A percentile compares a stretch with the other conserved stretches of the same genome.
These are phyloP conservation scores for Agastache rugosa DNA, from an alignment of 257 asterid genomes.

Conservation along the genomic window DNA sequence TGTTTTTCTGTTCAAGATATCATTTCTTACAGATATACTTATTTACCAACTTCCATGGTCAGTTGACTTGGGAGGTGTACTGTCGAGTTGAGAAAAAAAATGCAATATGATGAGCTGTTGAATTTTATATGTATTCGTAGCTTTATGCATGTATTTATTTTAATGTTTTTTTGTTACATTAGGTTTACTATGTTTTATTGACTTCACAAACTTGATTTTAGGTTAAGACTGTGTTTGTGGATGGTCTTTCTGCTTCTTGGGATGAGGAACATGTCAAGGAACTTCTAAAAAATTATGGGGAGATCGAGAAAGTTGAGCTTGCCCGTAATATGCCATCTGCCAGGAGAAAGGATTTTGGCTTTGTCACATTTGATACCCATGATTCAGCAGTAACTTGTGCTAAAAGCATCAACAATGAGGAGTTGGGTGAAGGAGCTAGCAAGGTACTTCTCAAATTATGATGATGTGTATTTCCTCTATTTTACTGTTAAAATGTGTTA, in stretches of 20 bases:
- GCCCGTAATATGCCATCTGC: conserved; percentile 99
- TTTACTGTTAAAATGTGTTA: conserved; percentile 28
- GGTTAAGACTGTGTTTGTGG: conserved; percentile 97
- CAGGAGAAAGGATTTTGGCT: conserved; percentile 96
- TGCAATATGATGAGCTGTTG: conserved; percentile 10
- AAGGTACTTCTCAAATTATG: conserved; percentile 55
- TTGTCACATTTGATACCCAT: conserved; percentile 84
- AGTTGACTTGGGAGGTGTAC: background rate
- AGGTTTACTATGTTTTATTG: conserved; percentile 27
- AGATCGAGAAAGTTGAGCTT: conserved; percentile 87
- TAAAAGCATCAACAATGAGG: conserved; percentile 86
- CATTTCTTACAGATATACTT: background rate
- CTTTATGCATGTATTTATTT: background rate
- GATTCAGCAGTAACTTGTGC: conserved; percentile 94
- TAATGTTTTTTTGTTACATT: background rate
- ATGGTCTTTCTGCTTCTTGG: conserved; percentile 93
- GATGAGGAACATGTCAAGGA: conserved; percentile 77
- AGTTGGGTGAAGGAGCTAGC: conserved; percentile 84
- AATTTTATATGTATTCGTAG: background rate
- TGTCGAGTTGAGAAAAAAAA: conserved; percentile 9
- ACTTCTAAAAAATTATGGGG: conserved; percentile 72
- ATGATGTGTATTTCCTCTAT: background rate
- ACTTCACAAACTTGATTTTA: conserved; percentile 42
- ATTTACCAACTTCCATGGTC: background rate
- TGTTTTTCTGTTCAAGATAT: conserved; percentile 16